A percentile compares a stretch with the other conserved stretches of the same genome.
Conservation (phyloP, 805 yeast species). For the Kuraishia capsulata region DNA sequence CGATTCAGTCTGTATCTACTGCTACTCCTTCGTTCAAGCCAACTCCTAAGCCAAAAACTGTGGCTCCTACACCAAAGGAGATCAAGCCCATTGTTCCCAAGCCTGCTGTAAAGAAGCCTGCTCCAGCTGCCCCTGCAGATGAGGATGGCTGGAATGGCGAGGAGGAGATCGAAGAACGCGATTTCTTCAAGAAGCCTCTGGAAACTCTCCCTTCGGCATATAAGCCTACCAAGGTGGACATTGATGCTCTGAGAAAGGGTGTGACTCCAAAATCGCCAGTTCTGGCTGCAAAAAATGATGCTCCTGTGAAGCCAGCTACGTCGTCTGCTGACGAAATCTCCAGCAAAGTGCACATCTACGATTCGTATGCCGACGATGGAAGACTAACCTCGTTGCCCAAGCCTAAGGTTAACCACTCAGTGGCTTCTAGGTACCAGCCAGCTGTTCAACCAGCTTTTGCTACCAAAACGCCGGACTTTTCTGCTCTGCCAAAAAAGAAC, state of each 20-base stretch:
- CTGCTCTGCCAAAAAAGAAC: constrained; percentile 21
- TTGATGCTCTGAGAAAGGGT: constrained; percentile 37
- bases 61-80: constrained; percentile 17
- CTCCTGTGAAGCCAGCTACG: constrained; percentile 6
- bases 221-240: constrained; percentile 56
- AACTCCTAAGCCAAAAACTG: constrained; percentile 28
- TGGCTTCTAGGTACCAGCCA: constrained; percentile 34
- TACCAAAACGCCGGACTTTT: constrained; percentile 20
- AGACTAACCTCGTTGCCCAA: constrained; percentile 56
- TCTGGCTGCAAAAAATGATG: constrained; percentile 1
- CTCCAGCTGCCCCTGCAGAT: constrained; percentile 9
- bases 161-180: constrained; percentile 46
- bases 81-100: constrained; percentile 14
- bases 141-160: constrained; percentile 74
- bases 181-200: constrained; percentile 39
- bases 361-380: constrained; percentile 18
- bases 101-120: constrained; percentile 11
- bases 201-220: constrained; percentile 52
- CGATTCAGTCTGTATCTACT: constrained; percentile 36
- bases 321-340: constrained; percentile 13
- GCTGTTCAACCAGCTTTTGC: constrained; percentile 26
- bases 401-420: constrained; percentile 43
- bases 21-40: constrained; percentile 16
- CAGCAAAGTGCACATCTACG: constrained; percentile 27
- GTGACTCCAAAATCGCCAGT: not conserved